Evolutionary conservation across 2,329 filamentous ascomycete species (phyloP).

Genomic region (Knufia fluminis): DNA sequence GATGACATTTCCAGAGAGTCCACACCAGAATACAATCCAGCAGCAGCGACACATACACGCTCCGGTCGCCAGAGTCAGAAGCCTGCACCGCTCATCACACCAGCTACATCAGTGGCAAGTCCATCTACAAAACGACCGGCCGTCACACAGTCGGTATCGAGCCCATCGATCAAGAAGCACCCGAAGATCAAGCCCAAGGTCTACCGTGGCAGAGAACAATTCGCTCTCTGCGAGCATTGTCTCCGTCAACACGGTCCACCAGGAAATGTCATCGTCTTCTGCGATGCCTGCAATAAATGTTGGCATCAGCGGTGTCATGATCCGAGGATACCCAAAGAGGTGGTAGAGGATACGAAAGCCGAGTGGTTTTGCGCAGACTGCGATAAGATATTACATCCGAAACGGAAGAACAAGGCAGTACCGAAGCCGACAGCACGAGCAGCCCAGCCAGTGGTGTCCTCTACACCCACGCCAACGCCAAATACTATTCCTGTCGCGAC

Average conservation of each 20-base stretch:
- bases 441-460: neutral
- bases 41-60: constrained; percentile 59
- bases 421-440: constrained; percentile 2
- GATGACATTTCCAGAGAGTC: constrained; percentile 29
- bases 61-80: constrained; percentile 63
- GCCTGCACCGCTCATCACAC: constrained; percentile 51
- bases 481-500: neutral
- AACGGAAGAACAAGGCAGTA: constrained; percentile 19
- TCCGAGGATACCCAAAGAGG: constrained; percentile 61
- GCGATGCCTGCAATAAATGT: constrained; percentile 67
- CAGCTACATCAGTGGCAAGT: constrained; percentile 29
- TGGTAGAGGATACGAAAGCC: constrained; percentile 55
- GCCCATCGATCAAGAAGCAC: constrained; percentile 23
- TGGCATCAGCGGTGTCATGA: constrained; percentile 80
- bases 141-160: constrained; percentile 13
- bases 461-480: neutral
- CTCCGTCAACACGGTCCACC: constrained; percentile 60
- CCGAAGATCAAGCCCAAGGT: constrained; percentile 52
- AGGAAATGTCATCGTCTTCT: constrained; percentile 77
- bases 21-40: constrained; percentile 39
- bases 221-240: constrained; percentile 59
- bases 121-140: constrained; percentile 13
- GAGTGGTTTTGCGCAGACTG: constrained; percentile 66
- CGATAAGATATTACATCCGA: constrained; percentile 25
- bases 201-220: constrained; percentile 35